Evolutionary conservation across 306 rosid genomes (phyloP).

Genomic region (Luffa acutangula): DNA sequence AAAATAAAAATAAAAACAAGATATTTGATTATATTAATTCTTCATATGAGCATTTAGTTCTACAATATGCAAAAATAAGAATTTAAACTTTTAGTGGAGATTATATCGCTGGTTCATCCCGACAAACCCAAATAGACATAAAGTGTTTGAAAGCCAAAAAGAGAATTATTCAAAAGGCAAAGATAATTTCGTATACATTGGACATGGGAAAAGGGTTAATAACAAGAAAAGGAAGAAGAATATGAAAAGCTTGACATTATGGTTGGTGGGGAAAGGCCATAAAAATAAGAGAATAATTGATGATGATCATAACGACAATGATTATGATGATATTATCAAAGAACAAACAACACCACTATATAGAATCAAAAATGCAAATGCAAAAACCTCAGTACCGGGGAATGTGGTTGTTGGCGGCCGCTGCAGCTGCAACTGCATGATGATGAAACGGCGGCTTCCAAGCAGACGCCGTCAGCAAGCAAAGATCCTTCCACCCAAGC

Average conservation of each 20-base stretch:
- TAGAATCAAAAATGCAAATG: neutral
- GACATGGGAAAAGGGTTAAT: neutral
- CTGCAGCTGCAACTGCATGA: neutral
- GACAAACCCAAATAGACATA: neutral
- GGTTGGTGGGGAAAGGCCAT: neutral
- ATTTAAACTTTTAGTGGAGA: no score
- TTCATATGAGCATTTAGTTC: no score
- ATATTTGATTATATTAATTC: no score
- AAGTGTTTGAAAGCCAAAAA: neutral
- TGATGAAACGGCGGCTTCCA: slow-evolving; percentile 68
- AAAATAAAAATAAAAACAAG: no score
- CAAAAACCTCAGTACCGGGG: neutral
- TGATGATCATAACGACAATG: neutral
- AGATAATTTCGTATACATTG: neutral
- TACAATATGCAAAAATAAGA: no score
- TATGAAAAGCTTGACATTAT: neutral
- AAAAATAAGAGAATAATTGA: neutral
- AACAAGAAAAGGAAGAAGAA: neutral
- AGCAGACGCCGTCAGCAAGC: slow-evolving; percentile 96
- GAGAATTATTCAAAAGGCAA: neutral
- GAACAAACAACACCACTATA: neutral
- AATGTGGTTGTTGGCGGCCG: neutral
- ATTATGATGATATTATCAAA: neutral
- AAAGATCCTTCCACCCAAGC: slow-evolving; percentile 98
- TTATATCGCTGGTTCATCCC: neutral